Base-by-base conservation (phyloP, 768 basidiomycete species). In the Leucogyrophana mollusca region DNA sequence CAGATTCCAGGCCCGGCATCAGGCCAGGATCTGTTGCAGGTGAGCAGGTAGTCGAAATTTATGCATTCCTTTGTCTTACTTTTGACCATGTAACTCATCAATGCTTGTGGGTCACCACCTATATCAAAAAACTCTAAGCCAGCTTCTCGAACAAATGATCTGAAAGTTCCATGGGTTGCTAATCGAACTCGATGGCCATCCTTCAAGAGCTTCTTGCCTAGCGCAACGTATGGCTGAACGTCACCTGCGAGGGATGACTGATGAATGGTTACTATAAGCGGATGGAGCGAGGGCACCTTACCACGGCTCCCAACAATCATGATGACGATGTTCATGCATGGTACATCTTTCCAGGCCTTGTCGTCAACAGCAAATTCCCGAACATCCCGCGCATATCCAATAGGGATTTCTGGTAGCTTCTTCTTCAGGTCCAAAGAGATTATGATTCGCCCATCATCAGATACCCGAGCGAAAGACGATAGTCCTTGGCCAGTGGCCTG, bases 11-110 rank as follows among this genome's bases (percentile, higher is more conserved):
- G 0, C 81, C 80, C 13, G 83, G 83, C 40, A 85, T 70, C 1
- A 85, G 59, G 2, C 83, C 83, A 43, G 83, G 83, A 61, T 84
- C 80, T 83, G 45, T 30, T 13, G 13, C 13, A 7, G 13, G 23
- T 35, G 14, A 38, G 16, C 10, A 17, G 6, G 21, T 17, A 6
- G 16, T 7, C n/a, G 17, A 38, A 13, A 7, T 13, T 30, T 6
- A 13, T 13, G 34, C 37, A 17, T 13, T 0, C 34, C 20, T 21
- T 44, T 27, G 34, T 55, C 73, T 52, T 49, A 83, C 83, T 85
- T 60, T 79, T 80, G 37, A 85, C 83, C 83, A 85, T 84, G 51
- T 82, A 85, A 37, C 79, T 79, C 82, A 85, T 84, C 9, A 85
- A 62, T 44, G 82, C 79, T 41, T 78, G 74, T 0, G 82, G 83